Base-by-base conservation (phyloP, 768 basidiomycete species). In the Gloeopeniophorella convolvens region DNA sequence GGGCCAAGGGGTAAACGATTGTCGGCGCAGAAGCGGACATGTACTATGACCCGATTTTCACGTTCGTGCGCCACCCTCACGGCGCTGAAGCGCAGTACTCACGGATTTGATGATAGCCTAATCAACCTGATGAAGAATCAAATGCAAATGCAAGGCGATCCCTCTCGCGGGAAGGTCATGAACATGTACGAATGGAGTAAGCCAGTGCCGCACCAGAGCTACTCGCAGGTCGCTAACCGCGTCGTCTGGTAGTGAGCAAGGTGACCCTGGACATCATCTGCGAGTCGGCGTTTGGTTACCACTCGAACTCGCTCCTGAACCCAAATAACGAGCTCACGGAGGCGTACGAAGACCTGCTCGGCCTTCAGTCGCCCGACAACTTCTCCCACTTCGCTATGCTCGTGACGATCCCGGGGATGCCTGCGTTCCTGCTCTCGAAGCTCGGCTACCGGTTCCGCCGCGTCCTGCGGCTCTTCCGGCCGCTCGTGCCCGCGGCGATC, bases 381-480 rank as follows among this genome's bases (percentile, higher is more conserved):
- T 59, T 67, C 46, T 69, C 72, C 6, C 61, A 61, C 12, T 63
- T 75, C 47, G 66, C 71, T 20, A 56, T 58, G 1, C 20, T 70
- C 10, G 52, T 74, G 39, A 56, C 59, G 20, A 56, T 75, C 13
- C 75, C 74, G n/a, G 70, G 71, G 11, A 55, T 60, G 18, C 35
- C 34, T 27, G 9, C 54, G 66, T 56, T 57, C 13, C 53, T 73
- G 16, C 24, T 70, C 13, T 39, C 37, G 37, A 21, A 39, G 11
- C 4, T 39, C 11, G 13, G 37, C 4, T 21, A 72, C 53, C 61
- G 63, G 32, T 76, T 77, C 54, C 70, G 69, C 45, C 45, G 59
- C 39, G 64, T 76, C 9, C 73, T n/a, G n/a, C n/a, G n/a, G n/a
- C n/a, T n/a, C n/a, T n/a, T n/a, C n/a, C n/a, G n/a, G n/a, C n/a